phyloP scores from a whole-genome alignment of 805 yeast genomes.

The Myxozyma mucilagina region DNA sequence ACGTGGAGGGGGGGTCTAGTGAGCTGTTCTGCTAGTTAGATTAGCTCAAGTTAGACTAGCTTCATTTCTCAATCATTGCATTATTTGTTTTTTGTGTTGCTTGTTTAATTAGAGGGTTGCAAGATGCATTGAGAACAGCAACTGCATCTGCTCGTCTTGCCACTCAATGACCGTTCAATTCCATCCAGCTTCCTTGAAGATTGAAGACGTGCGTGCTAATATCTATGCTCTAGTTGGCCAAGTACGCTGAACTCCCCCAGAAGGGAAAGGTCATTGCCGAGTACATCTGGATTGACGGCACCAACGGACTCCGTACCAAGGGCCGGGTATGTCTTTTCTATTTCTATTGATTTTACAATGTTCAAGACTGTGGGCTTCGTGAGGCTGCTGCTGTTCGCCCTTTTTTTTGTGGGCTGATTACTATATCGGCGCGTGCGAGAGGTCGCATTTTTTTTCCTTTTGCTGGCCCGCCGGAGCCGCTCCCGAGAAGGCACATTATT shows the following conservation, averaged over 20 bases:
- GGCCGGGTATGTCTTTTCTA: constrained; percentile 49
- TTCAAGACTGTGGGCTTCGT: neutral
- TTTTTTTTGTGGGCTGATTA: neutral
- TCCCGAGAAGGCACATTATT: neutral
- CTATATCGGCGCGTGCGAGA: neutral
- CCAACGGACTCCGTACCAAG: constrained; percentile 89
- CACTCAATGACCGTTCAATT: neutral
- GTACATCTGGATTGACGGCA: constrained; percentile 96
- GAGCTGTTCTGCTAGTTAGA: too few species aligned
- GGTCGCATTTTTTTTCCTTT: neutral
- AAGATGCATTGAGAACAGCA: neutral
- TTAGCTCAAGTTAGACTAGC: neutral
- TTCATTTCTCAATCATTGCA: neutral
- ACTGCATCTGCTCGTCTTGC: neutral
- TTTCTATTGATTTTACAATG: neutral
- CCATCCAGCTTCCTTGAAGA: too few species aligned
- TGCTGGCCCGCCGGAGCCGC: neutral
- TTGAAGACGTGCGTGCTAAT: neutral
- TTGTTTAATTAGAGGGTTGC: too few species aligned
- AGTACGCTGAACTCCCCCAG: constrained; percentile 82
- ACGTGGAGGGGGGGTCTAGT: too few species aligned
- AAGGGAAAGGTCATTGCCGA: constrained; percentile 88
- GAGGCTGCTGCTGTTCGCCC: too few species aligned
- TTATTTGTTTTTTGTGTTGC: neutral
- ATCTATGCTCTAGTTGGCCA: constrained; percentile 53